Evolutionary conservation across 2,329 filamentous ascomycete species (phyloP).

Genomic region (Alternaria arbusti): DNA sequence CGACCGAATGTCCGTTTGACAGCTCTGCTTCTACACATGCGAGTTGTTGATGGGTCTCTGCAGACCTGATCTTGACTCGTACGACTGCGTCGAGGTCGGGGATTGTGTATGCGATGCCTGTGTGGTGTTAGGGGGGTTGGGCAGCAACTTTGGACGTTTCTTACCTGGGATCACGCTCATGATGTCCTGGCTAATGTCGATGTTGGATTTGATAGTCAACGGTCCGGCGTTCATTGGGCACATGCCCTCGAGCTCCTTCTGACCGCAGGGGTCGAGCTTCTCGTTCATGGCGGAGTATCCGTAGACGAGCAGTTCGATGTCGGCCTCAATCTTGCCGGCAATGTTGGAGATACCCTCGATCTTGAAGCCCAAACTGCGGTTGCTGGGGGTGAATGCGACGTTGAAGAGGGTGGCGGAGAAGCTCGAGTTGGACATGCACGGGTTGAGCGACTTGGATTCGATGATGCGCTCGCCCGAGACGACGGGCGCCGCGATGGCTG

Average conservation of each 20-base stretch:
- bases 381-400: conserved; percentile 77
- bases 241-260: conserved; percentile 70
- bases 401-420: conserved; percentile 93
- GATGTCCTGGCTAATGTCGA: conserved; percentile 63
- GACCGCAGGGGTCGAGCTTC: conserved; percentile 76
- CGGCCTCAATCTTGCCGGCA: conserved; percentile 79
- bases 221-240: conserved; percentile 91
- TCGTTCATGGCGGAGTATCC: conserved; percentile 74
- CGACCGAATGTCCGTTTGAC: conserved; percentile 91
- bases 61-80: conserved; percentile 79
- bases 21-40: conserved; percentile 88
- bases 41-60: conserved; percentile 67
- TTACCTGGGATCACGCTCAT: conserved; percentile 71
- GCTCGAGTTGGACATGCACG: conserved; percentile 82
- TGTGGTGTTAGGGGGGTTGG: conserved; percentile 11
- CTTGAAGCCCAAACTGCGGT: conserved; percentile 74
- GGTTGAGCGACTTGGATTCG: conserved; percentile 80
- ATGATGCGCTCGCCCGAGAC: conserved; percentile 66
- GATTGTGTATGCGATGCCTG: conserved; percentile 82
- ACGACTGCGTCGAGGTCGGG: conserved; percentile 90
- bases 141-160: conserved; percentile 20
- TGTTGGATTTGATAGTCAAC: conserved; percentile 76
- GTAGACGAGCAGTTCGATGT: conserved; percentile 79
- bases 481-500: conserved; percentile 52
- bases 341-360: conserved; percentile 85